Percentiles rank a stretch among this genome's conserved stretches.
Evolutionary conservation across 1,284 basidiomycete genomes (phyloP).

Genomic region (Clitocybe nebularis): DNA sequence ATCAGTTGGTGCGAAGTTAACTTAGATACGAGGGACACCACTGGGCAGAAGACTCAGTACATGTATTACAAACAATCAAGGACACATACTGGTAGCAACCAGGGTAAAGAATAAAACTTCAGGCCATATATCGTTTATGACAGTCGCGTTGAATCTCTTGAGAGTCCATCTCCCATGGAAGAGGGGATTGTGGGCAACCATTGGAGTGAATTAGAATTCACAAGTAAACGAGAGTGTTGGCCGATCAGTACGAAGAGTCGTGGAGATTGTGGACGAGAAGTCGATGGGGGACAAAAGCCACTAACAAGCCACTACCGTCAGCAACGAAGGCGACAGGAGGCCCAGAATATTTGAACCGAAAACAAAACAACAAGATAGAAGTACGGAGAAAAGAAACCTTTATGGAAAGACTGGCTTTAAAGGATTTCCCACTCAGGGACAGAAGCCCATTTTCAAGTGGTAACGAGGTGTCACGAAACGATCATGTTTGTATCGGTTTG

Average conservation of each 20-base stretch:
- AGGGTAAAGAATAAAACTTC: slow-evolving; percentile 53
- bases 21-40: slow-evolving; percentile 49
- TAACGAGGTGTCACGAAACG: too few relatives aligned
- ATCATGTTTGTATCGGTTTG: too few relatives aligned
- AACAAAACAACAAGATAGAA: not conserved
- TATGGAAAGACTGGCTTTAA: not conserved
- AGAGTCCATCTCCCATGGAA: slow-evolving; percentile 41
- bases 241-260: not conserved
- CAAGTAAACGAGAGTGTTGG: not conserved
- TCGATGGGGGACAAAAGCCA: slow-evolving; percentile 4
- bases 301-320: not conserved
- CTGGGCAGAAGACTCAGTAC: slow-evolving; percentile 25
- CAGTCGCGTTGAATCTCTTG: slow-evolving; percentile 57
- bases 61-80: slow-evolving; percentile 5
- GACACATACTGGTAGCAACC: slow-evolving; percentile 48
- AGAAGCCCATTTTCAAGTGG: too few relatives aligned
- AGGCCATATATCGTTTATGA: slow-evolving; percentile 63
- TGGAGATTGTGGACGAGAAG: too few relatives aligned
- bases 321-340: not conserved
- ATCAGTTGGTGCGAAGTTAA: slow-evolving; percentile 38
- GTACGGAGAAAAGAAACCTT: not conserved
- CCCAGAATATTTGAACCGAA: not conserved
- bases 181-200: slow-evolving; percentile 44
- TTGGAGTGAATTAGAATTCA: slow-evolving; percentile 17
- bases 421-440: slow-evolving; percentile 1